These are phyloP conservation scores for Didymella lethalis DNA, from an alignment of 2,329 filamentous ascomycete genomes.

Conservation along the genomic window DNA sequence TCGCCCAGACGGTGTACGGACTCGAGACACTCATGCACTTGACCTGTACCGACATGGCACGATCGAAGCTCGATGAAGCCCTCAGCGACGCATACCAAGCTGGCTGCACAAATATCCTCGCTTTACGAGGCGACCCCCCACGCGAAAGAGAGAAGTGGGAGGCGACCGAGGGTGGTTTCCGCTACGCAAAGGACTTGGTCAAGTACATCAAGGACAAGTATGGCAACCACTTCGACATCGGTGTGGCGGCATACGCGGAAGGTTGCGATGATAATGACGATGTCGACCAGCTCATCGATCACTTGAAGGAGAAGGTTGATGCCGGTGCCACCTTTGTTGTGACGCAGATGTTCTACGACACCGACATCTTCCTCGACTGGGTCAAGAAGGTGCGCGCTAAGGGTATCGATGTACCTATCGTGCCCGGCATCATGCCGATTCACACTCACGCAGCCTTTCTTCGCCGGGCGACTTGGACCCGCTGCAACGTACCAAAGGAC, in stretches of 20 bases:
- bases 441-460: slow-evolving; percentile 94
- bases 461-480: slow-evolving; percentile 88
- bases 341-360: slow-evolving; percentile 99
- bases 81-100: slow-evolving; percentile 88
- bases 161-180: slow-evolving; percentile 84
- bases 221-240: slow-evolving; percentile 94
- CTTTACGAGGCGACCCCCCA: slow-evolving; percentile 90
- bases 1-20: slow-evolving; percentile 93
- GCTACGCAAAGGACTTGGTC: slow-evolving; percentile 90
- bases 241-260: slow-evolving; percentile 95
- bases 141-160: slow-evolving; percentile 94
- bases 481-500: slow-evolving; percentile 78
- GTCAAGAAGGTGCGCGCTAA: slow-evolving; percentile 82
- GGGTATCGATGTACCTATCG: slow-evolving; percentile 83
- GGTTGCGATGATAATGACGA: slow-evolving; percentile 93
- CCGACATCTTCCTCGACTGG: slow-evolving; percentile 93
- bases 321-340: slow-evolving; percentile 93
- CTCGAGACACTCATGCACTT: slow-evolving; percentile 99
- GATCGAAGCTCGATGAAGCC: slow-evolving; percentile 88
- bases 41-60: slow-evolving; percentile 97
- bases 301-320: slow-evolving; percentile 97
- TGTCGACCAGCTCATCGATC: slow-evolving; percentile 83
- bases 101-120: slow-evolving; percentile 96
- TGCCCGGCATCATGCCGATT: slow-evolving; percentile 92
- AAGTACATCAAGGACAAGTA: slow-evolving; percentile 81